Base-by-base conservation (phyloP, 2,329 filamentous ascomycete species). In the Diplodia seriata region DNA sequence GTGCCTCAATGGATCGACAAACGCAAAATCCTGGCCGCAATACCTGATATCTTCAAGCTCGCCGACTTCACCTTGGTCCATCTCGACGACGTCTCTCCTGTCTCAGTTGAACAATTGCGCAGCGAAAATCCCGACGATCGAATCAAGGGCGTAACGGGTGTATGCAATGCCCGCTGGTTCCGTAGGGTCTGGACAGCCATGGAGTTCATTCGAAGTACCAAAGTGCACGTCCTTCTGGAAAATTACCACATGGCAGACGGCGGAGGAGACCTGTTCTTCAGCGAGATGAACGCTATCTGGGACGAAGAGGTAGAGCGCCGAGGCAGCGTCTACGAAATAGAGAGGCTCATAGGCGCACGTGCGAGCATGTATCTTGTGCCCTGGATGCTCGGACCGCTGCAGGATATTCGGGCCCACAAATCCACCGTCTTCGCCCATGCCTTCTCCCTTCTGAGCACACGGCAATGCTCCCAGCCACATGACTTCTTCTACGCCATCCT, bases 111-210 rank as follows among this genome's bases (percentile, higher is more conserved):
- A 3, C 15, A 1, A 7, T 18, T 43, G 14, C 12, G 15, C 38
- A 43, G 38, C 38, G 14, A 43, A 15, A 43, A 1, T 5, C 5
- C 38, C 15, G 38, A 43, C 5, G 40, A 31, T 33, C 9, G 57
- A 8, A 29, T 29, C 4, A 11, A 2, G 9, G 15, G 69, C 3
- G 29, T 68, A 18, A 38, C 26, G 2, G 70, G 67, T 11, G 66
- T 72, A n/a, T 72, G 70, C 57, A 72, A 70, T 40, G 61, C 70
- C 14, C 64, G 29, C 20, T 72, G 71, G 70, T 72, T 70, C 55
- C 65, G 68, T 51, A 63, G 71, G 14, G 59, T 71, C 5, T 72
- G 71, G 71, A 70, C 71, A 4, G 70, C 67, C 7, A 71, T 71
- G 70, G 71, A 72, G 51, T 69, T 63, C 15, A 64, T 71, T 14